Evolutionary conservation across 495 filamentous ascomycete species (phyloP), one percentile per base, ranked within the genome.

Genomic region (Aspergillus baeticus): DNA sequence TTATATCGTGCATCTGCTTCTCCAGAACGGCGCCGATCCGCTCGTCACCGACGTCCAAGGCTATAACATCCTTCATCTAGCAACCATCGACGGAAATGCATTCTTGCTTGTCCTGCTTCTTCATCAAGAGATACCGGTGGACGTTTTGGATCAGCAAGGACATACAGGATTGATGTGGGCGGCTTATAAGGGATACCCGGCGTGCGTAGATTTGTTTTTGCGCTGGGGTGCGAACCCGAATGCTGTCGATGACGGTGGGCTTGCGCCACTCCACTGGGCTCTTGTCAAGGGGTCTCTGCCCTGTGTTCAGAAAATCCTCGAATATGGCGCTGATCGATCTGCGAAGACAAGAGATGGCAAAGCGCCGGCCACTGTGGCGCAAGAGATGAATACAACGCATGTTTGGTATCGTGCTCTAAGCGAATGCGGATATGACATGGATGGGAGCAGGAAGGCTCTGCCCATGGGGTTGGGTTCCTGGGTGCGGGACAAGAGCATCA

Each of bases 121-220:
- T 2, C 94, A 98, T 71, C 90, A 96, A 63, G 90, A 92, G 62
- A 92, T 98, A 37, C 89, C 92, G 11, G 87, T 98, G 54, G 94
- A 98, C 67, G 87, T 91, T 15, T 80, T 86, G 33, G 94, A 98
- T 73, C 79, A 87, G 49, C 88, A 89, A 63, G 88, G 90, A 10
- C 95, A 98, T 71, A 98, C 95, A 1, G 86, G 84, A 35, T 74
- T 98, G 49, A 98, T 98, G 94, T 98, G 94, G 94, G 90, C 95
- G 21, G 92, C 92, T 26, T 98, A 98, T 73, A 98, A 98, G 67
- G 95, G 95, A 17, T 96, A 83, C 67, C 87, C 91, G 0, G 85
- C 85, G 20, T 94, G 88, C 64, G 95, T 98, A 42, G 95, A 98
- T 68, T 72, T 97, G 20, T 94, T 96, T 63, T 71, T 98, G 53